phyloP scores from a whole-genome alignment of 176 grass and related monocot genomes.

The Carex parvula region DNA sequence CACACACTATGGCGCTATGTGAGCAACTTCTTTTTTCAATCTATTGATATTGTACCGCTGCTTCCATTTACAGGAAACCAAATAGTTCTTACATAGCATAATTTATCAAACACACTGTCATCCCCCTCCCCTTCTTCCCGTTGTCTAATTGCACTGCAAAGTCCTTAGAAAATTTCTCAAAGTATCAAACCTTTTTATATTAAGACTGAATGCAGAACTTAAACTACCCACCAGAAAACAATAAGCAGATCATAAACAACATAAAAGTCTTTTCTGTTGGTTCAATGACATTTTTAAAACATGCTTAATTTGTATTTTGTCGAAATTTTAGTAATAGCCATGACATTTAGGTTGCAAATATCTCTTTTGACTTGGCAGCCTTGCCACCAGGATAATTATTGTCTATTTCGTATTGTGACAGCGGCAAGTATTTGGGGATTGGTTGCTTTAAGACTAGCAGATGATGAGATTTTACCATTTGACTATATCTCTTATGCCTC shows the following conservation, averaged over 20 bases:
- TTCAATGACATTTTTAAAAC: neutral
- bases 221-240: neutral
- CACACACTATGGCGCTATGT: neutral
- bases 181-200: neutral
- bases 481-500: constrained; percentile 53
- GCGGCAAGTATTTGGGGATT: constrained; percentile 87
- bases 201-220: neutral
- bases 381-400: neutral
- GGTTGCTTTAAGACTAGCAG: constrained; percentile 66
- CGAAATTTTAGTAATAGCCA: neutral
- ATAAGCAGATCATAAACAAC: neutral
- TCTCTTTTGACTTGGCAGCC: neutral
- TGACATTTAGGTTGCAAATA: neutral
- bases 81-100: neutral
- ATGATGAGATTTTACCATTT: constrained; percentile 75
- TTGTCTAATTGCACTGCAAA: neutral
- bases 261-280: neutral
- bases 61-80: neutral
- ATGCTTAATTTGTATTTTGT: neutral
- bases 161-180: neutral
- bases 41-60: neutral
- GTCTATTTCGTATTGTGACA: constrained; percentile 17
- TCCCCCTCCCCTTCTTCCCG: neutral
- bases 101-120: neutral
- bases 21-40: neutral